Conservation (phyloP, 2,329 filamentous ascomycete species). For the Gnomoniopsis smithogilvyi region DNA sequence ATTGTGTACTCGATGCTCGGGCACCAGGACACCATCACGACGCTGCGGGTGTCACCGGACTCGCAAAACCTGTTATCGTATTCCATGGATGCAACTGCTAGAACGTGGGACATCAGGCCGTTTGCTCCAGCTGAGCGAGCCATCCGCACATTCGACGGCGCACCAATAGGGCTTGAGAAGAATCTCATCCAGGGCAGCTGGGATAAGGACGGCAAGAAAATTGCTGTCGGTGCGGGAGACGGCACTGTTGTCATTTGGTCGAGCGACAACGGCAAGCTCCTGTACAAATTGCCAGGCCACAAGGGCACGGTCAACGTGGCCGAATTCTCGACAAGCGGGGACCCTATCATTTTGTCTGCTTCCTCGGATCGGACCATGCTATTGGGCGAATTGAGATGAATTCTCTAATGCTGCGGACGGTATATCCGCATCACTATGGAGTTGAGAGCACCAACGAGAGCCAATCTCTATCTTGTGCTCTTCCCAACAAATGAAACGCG, state of each 20-base stretch:
- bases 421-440: not conserved
- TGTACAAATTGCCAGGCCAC: conserved; percentile 94
- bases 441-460: not conserved
- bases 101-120: conserved; percentile 93
- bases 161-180: conserved; percentile 81
- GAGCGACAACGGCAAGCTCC: conserved; percentile 77
- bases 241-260: conserved; percentile 92
- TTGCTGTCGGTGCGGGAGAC: conserved; percentile 87
- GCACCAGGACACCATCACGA: conserved; percentile 89
- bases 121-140: conserved; percentile 87
- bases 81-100: conserved; percentile 88
- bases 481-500: not conserved
- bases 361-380: conserved; percentile 87
- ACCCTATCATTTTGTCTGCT: conserved; percentile 82
- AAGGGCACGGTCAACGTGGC: conserved; percentile 94
- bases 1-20: conserved; percentile 85
- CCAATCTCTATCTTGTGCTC: not conserved
- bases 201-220: conserved; percentile 80
- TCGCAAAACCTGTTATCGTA: conserved; percentile 87
- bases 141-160: conserved; percentile 89
- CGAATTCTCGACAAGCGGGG: conserved; percentile 79
- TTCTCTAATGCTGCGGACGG: not conserved
- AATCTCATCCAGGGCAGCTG: conserved; percentile 89
- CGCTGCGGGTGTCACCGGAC: conserved; percentile 87
- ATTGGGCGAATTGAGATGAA: conserved; percentile 75